These are phyloP conservation scores for Viola odorata DNA, from an alignment of 345 rosid species.

Conservation along the genomic window DNA sequence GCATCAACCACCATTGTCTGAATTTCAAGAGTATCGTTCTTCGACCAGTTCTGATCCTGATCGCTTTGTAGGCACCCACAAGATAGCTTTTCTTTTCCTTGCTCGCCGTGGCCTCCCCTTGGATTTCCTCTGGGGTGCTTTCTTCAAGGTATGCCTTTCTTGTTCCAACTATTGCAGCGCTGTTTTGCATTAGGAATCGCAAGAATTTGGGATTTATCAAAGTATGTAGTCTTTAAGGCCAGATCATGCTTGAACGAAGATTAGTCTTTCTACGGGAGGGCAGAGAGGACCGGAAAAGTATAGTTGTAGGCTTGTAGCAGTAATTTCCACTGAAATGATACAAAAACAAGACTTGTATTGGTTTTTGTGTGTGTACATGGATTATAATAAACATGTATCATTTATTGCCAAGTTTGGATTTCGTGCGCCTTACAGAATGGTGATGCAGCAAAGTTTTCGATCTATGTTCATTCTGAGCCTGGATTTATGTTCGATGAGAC, in stretches of 20 bases:
- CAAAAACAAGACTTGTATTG: no score
- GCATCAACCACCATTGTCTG: neutral
- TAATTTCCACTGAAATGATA: no score
- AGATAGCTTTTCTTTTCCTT: constrained; percentile 29
- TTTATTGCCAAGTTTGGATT: no score
- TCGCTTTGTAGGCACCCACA: constrained; percentile 8
- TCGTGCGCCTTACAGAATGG: constrained; percentile 34
- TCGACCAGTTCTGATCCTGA: neutral
- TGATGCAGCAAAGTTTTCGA: constrained; percentile 52
- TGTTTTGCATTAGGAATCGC: no score
- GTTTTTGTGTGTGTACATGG: no score
- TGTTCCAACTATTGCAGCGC: neutral
- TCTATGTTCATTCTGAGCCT: constrained; percentile 65
- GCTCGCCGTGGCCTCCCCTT: constrained; percentile 21
- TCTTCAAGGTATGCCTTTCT: constrained; percentile 20
- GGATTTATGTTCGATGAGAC: constrained; percentile 62
- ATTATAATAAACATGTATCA: no score
- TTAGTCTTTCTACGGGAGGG: no score
- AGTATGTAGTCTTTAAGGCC: no score
- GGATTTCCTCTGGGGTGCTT: constrained; percentile 28
- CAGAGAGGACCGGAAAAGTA: no score
- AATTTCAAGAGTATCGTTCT: neutral
- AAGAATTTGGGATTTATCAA: no score
- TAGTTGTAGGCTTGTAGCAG: no score
- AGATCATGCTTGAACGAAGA: no score